phyloP scores from a whole-genome alignment of 2,329 filamentous ascomycete species.

The Beauveria caledonica region DNA sequence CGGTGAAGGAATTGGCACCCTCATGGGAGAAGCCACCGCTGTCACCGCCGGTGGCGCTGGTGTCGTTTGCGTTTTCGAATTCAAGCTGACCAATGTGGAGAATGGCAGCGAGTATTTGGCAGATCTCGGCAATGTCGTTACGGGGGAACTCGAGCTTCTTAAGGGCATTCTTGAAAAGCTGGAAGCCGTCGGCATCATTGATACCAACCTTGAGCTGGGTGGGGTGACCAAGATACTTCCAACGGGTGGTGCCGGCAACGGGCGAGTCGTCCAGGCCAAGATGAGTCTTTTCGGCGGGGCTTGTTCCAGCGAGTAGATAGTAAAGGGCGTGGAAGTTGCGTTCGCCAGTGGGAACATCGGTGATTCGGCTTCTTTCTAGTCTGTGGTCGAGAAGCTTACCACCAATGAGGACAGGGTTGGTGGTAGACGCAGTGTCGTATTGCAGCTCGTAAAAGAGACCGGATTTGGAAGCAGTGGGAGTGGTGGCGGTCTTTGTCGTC shows the following conservation, averaged over 20 bases:
- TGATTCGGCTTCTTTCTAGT: slow-evolving; percentile 82
- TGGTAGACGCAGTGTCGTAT: slow-evolving; percentile 81
- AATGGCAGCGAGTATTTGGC: slow-evolving; percentile 86
- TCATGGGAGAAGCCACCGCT: slow-evolving; percentile 96
- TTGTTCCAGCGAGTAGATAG: slow-evolving; percentile 89
- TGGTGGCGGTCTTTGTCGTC: slow-evolving; percentile 93
- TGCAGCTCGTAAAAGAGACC: slow-evolving; percentile 94
- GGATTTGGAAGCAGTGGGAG: slow-evolving; percentile 89
- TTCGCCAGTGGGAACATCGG: slow-evolving; percentile 88
- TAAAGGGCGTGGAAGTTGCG: slow-evolving; percentile 95
- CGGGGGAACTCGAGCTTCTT: slow-evolving; percentile 90
- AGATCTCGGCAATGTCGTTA: slow-evolving; percentile 91
- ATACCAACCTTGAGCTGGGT: slow-evolving; percentile 96
- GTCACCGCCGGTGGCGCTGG: slow-evolving; percentile 73
- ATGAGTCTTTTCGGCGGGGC: slow-evolving; percentile 80
- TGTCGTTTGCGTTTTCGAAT: slow-evolving; percentile 75
- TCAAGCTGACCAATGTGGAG: slow-evolving; percentile 97
- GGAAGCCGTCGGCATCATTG: slow-evolving; percentile 91
- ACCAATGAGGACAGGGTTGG: slow-evolving; percentile 81
- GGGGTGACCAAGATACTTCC: slow-evolving; percentile 93
- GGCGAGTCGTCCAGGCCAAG: slow-evolving; percentile 51
- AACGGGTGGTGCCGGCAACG: slow-evolving; percentile 63
- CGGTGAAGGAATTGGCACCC: slow-evolving; percentile 75
- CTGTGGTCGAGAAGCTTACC: slow-evolving; percentile 92
- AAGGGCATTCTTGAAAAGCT: slow-evolving; percentile 93